Evolutionary conservation across 2,329 filamentous ascomycete genomes (phyloP), one percentile per base, ranked within the genome.

Genomic region (Hypoxylon sp.): DNA sequence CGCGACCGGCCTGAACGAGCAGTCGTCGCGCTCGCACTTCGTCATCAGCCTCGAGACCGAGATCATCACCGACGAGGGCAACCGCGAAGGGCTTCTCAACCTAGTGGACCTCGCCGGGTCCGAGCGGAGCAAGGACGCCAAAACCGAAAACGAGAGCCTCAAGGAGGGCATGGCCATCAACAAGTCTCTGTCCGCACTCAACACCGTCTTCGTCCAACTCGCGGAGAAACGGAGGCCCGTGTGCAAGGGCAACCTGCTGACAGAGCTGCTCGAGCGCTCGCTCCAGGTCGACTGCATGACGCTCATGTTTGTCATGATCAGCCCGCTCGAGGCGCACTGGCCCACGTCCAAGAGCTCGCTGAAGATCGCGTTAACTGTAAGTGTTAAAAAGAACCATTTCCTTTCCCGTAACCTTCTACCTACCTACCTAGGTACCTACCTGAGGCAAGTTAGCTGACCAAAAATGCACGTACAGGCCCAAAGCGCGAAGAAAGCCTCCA

Each of bases 71-170:
- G 69, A 73, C 2, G 92, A 97, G 77, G 37, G n/a, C 1, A 87
- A 87, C 13, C 94, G 90, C 72, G 93, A 97, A 77, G 94, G 94
- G 22, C 95, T 93, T 0, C 87, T 98, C 61, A 97, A 97, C 76
- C 85, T 99, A 2, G 94, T 98, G 26, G 95, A 99, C 79, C 84
- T 99, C 68, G 95, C 94, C 11, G 95, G 95, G 39, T 95, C 92
- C 13, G 95, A 98, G 78, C 41, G 39, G 10, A 30, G 39, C 24
- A 49, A 53, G 11, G 59, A 69, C 43, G 65, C 70, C 7, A 56
- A 60, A 8, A 68, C 65, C 4, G 41, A 60, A 22, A 68, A 68
- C 41, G 37, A 28, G 13, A 49, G 48, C 19, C 51, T 68, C 41
- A 37, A 58, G 13, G 70, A 75, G 41, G 72, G 68, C 0, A 67